Evolutionary conservation across 2,329 filamentous ascomycete species (phyloP), one percentile per base, ranked within the genome.

Genomic region (Claviceps sp.): DNA sequence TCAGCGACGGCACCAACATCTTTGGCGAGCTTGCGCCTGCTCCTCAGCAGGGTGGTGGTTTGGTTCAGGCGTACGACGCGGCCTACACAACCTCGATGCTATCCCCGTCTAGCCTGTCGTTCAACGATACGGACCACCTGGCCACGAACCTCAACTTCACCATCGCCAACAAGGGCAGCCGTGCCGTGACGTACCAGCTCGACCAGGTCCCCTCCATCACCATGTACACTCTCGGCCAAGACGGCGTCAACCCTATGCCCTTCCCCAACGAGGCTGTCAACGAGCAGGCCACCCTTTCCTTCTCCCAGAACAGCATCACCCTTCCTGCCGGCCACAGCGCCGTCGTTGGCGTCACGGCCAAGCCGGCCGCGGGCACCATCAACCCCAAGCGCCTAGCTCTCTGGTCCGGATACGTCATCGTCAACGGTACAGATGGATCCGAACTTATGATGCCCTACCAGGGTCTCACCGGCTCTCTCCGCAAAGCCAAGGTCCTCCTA

Each of bases 111-210:
- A 77, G 72, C 60, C 64, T 85, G 8, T 72, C 76, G 1, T 82
- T 83, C 66, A 83, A 83, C 60, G 80, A 84, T 59, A 80, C 78
- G 0, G 75, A 77, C 56, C 60, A 82, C 67, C 73, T 80, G 54
- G 60, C 64, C 44, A 61, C 67, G 5, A 68, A 66, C 1, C 65
- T 71, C 43, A 71, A 73, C 57, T 79, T 83, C 59, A 73, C 68
- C 38, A 70, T 84, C 55, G 69, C 63, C 58, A 84, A 84, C 66
- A 68, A 69, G 7, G 76, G 75, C 44, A 64, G 64, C 11, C 65
- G 68, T 16, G 61, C 68, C 0, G 62, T 80, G 45, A 74, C 72
- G 52, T 81, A 80, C 62, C 66, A 68, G 7, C 62, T 83, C 9
- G 67, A 67, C 29, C 68, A 79, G 52, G 62, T 71, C 7, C 69